Base-by-base conservation (phyloP, 2,329 filamentous ascomycete genomes). In the Pseudopithomyces maydicus region DNA sequence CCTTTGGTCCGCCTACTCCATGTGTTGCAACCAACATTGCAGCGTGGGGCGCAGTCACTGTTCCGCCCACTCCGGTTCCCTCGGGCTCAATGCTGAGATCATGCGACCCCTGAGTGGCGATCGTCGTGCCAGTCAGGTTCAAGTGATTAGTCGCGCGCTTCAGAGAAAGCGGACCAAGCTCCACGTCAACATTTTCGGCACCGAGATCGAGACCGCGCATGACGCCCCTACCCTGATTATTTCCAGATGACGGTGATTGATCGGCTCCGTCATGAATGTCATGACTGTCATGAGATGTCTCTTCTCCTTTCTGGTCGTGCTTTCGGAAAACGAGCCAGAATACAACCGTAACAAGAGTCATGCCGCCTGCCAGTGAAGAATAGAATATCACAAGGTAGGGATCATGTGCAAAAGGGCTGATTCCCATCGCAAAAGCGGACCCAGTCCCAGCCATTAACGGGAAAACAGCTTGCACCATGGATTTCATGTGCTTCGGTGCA, bases 401-500 rank as follows among this genome's bases (percentile, higher is more conserved):
- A 54, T 75, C 71, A 10, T 53, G 67, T 1, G 72, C 67, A 15
- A 68, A 64, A 14, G 70, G 62, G n/a, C 70, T 69, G 5, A 75
- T 53, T 0, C 66, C 68, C 62, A 77, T 65, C 1, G 73, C 74
- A 6, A 68, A 49, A 1, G 62, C 62, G 6, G 71, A 73, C 1
- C 72, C 74, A 4, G 75, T 42, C 1, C 69, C 72, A 6, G 67
- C 73, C 2, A 72, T 63, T 8, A 77, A 59, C 32, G 74, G 64
- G 39, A 63, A 71, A 32, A 76, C 66, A 1, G 74, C 71, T 54
- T 77, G 74, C 2, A 77, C 71, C 12, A 77, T 61, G 3, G 65
- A 69, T 38, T 73, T 74, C 77, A 81, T 81, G 12, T 73, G 69
- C 32, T 73, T 72, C 0, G 80, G 79, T 0, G 79, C 76, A 29